Base-by-base conservation (phyloP, 768 basidiomycete genomes). In the Cyclocybe cylindracea region DNA sequence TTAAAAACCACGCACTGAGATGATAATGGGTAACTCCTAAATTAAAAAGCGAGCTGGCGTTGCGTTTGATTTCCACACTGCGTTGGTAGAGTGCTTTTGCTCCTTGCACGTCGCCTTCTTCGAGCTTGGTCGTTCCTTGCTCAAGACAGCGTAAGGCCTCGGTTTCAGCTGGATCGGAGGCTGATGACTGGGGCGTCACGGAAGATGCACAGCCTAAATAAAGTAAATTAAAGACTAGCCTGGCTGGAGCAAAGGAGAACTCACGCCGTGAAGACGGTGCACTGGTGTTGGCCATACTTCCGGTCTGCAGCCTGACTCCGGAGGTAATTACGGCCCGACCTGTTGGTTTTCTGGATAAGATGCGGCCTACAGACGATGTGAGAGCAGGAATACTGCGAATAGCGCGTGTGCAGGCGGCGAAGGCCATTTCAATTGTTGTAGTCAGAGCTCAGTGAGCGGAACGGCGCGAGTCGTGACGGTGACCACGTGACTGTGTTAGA, bases 11-110 rank as follows among this genome's bases (percentile, higher is more conserved):
- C 85, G 51, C 65, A 93, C 91, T 92, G 43, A 93, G 80, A 67
- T 94, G 91, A 66, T 93, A 94, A 63, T 91, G 86, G 4, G 92
- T 91, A 31, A 94, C 92, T 39, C 92, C 91, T 10, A 93, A 78
- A 65, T 94, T 94, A 70, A 93, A 94, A 36, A 94, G 78, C 10
- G 88, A 85, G 66, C 87, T 89, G 8, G 90, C 87, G 48, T 79
- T 89, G 52, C 84, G 81, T 65, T 87, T 86, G 50, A 94, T 89
- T 62, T 91, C 85, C 29, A 85, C 80, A 61, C 90, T 91, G 58
- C 90, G 83, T 66, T 80, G 75, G 70, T 93, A 94, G 36, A 89
- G 76, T 42, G 74, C 74, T 67, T 88, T 92, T 46, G 91, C 91
- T 45, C 77, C 82, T 59, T 88, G 77, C 3, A 94, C 83, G 55